These are phyloP conservation scores for Phytophthora citricola DNA, from an alignment of 352 stramenopile genomes.

Conservation along the genomic window DNA sequence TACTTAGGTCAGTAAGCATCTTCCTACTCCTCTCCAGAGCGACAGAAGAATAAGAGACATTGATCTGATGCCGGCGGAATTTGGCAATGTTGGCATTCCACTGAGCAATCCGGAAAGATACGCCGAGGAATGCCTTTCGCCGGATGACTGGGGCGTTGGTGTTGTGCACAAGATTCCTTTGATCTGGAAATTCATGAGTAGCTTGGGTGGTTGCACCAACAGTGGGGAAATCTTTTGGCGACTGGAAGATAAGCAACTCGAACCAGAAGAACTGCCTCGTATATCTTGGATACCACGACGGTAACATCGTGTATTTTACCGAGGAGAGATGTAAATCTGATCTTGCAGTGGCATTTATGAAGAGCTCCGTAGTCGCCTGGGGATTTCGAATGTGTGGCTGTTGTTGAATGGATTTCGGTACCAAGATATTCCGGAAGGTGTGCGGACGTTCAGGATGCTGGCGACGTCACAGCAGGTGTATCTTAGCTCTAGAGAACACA, in stretches of 20 bases:
- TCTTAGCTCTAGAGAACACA: slow-evolving; percentile 18
- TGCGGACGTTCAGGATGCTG: slow-evolving; percentile 29
- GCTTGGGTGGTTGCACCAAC: slow-evolving; percentile 26
- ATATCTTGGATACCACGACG: slow-evolving; percentile 17
- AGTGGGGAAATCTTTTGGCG: slow-evolving; percentile 28
- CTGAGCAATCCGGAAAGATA: slow-evolving; percentile 4
- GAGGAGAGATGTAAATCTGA: not conserved
- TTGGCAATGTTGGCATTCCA: too few species aligned
- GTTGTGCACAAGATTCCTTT: slow-evolving; percentile 18
- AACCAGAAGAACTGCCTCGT: slow-evolving; percentile 14
- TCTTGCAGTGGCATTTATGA: not conserved
- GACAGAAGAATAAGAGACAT: too few species aligned
- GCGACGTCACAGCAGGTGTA: slow-evolving; percentile 31
- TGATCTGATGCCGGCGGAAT: too few species aligned
- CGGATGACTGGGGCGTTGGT: slow-evolving; percentile 5
- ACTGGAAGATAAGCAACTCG: slow-evolving; percentile 31
- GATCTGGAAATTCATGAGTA: slow-evolving; percentile 28
- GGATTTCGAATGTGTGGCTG: slow-evolving; percentile 13
- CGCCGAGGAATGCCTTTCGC: slow-evolving; percentile 2
- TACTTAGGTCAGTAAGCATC: too few species aligned
- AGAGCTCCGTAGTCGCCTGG: not conserved
- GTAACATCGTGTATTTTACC: slow-evolving; percentile 18
- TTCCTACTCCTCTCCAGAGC: too few species aligned
- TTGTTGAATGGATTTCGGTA: slow-evolving; percentile 20
- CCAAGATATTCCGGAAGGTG: slow-evolving; percentile 7